Percentiles rank a stretch among this genome's conserved stretches.
Evolutionary conservation across 805 yeast species (phyloP).

Genomic region (Cyberlindnera amylophila): DNA sequence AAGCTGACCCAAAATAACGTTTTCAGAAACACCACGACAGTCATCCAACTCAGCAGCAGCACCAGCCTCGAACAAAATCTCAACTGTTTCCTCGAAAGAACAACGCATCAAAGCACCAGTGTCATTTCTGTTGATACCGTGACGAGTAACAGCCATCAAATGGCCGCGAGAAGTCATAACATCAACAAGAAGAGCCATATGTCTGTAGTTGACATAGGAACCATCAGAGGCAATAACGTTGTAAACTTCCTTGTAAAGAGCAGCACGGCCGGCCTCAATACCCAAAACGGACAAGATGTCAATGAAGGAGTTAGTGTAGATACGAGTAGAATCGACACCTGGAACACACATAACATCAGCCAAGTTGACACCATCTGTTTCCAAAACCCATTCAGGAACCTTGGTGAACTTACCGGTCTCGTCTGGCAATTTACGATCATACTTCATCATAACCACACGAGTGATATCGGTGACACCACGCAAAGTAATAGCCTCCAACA

Average conservation of each 20-base stretch:
- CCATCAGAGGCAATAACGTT: slow-evolving; percentile 99
- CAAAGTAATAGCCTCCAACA: slow-evolving; percentile 90
- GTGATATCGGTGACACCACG: slow-evolving; percentile 95
- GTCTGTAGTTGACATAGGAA: slow-evolving; percentile 98
- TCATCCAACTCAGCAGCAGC: slow-evolving; percentile 97
- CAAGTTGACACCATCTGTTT: slow-evolving; percentile 96
- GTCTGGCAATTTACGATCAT: slow-evolving; percentile 67
- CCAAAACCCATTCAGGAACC: slow-evolving; percentile 96
- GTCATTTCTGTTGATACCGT: slow-evolving; percentile 97
- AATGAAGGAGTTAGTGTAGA: slow-evolving; percentile 94
- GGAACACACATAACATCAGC: slow-evolving; percentile 93
- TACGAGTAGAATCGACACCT: slow-evolving; percentile 88
- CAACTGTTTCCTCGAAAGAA: slow-evolving; percentile 98
- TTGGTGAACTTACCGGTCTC: slow-evolving; percentile 83
- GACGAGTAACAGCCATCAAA: slow-evolving; percentile 98
- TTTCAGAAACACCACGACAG: slow-evolving; percentile 97
- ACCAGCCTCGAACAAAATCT: slow-evolving; percentile 95
- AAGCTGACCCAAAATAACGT: slow-evolving; percentile 95
- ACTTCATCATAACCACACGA: slow-evolving; percentile 78
- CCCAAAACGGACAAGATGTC: slow-evolving; percentile 94
- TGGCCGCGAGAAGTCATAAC: slow-evolving; percentile 99
- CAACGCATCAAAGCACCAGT: slow-evolving; percentile 99
- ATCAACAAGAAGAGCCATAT: slow-evolving; percentile 95
- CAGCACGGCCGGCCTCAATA: slow-evolving; percentile 96
- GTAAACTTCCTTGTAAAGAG: slow-evolving; percentile 88